Conservation (phyloP, 2,329 filamentous ascomycete species). For the Colletotrichum zoysiae region DNA sequence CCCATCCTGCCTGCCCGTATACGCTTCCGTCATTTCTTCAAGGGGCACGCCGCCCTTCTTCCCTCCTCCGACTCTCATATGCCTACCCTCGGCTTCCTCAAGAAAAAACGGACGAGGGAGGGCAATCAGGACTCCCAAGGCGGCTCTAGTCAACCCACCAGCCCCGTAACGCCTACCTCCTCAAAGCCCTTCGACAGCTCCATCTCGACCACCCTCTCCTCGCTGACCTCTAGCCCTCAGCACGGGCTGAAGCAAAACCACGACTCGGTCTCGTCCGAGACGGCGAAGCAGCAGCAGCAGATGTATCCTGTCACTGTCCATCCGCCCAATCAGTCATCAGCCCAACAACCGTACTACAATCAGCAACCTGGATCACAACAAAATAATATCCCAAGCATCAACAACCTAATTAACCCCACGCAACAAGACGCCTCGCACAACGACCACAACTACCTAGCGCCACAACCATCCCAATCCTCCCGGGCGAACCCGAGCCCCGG, state of each 20-base stretch:
- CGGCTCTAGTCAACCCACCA: slow-evolving; percentile 74
- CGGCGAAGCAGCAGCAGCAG: slow-evolving; percentile 46
- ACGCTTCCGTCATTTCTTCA: slow-evolving; percentile 23
- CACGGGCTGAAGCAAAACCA: slow-evolving; percentile 41
- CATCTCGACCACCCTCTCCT: slow-evolving; percentile 44
- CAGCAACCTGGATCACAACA: slow-evolving; percentile 63
- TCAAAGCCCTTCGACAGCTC: slow-evolving; percentile 63
- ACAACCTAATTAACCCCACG: slow-evolving; percentile 81
- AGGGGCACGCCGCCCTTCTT: slow-evolving; percentile 44
- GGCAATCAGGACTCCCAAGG: slow-evolving; percentile 78
- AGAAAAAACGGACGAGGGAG: slow-evolving; percentile 99
- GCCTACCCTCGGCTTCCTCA: slow-evolving; percentile 96
- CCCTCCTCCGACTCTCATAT: slow-evolving; percentile 64
- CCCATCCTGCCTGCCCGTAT: slow-evolving; percentile 31
- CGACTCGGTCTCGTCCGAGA: slow-evolving; percentile 38
- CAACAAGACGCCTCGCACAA: slow-evolving; percentile 57
- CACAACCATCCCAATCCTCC: slow-evolving; percentile 43
- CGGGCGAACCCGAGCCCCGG: slow-evolving; percentile 54
- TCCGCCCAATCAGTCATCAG: slow-evolving; percentile 46
- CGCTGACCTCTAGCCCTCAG: slow-evolving; percentile 42
- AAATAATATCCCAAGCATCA: slow-evolving; percentile 80
- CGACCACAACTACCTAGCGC: slow-evolving; percentile 43
- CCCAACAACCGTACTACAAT: slow-evolving; percentile 50
- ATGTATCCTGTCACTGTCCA: slow-evolving; percentile 52
- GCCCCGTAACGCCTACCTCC: slow-evolving; percentile 71